Evolutionary conservation across 257 asterid species (phyloP), one percentile per base, ranked within the genome.

Genomic region (Eucommia ulmoides): DNA sequence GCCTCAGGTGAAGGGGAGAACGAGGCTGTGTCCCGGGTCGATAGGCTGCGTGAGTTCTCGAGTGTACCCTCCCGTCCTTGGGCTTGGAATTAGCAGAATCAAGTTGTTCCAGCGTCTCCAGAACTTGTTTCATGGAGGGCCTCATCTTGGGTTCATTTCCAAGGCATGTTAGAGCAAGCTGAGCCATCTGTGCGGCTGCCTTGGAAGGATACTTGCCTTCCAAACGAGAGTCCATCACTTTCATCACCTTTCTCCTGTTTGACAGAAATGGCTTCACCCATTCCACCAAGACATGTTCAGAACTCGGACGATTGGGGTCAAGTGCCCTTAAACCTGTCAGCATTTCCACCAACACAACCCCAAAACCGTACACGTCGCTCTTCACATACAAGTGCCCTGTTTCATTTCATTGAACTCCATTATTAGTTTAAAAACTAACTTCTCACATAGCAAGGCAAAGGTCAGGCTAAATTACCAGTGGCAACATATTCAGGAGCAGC

Each of bases 401-500:
- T 42, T 42, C 2, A 35, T 35, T 10, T n/a, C n/a, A n/a, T n/a
- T n/a, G n/a, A n/a, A n/a, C n/a, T n/a, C n/a, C n/a, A n/a, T n/a
- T n/a, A n/a, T n/a, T n/a, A n/a, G n/a, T n/a, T n/a, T n/a, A n/a
- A n/a, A n/a, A n/a, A n/a, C n/a, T n/a, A n/a, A n/a, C n/a, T n/a
- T n/a, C n/a, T 29, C 12, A 29, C 38, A 29, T 29, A 29, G 7
- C 12, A 12, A 29, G 51, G 25, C 3, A n/a, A n/a, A n/a, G n/a
- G n/a, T n/a, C n/a, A n/a, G n/a, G n/a, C n/a, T n/a, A n/a, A 24
- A 33, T 51, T 67, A 80, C 92, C 86, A 56, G 93, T 81, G 33
- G 78, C 78, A 23, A 81, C 80, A 11, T 81, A 81, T 73, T 81
- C 84, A 3, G 93, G 93, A 41, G 93, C 93, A 25, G 89, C 89